Evolutionary conservation across 208 protist species (phyloP).

Genomic region (Acanthamoeba castellanii): DNA sequence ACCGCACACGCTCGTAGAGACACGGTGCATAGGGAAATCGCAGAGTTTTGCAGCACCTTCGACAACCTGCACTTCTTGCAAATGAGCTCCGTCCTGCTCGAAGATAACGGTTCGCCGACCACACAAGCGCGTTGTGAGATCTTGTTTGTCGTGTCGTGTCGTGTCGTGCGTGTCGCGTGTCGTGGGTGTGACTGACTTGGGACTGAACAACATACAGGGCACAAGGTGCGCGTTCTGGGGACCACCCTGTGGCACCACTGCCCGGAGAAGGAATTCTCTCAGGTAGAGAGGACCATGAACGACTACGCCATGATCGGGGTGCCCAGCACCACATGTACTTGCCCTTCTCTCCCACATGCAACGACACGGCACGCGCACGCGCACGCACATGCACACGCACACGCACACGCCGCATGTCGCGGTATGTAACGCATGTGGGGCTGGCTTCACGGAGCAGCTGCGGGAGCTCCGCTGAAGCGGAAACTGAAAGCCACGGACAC

Average conservation of each 20-base stretch:
- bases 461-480: not conserved
- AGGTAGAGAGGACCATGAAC: not conserved
- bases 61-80: slow-evolving; percentile 59
- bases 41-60: slow-evolving; percentile 40
- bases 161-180: too few relatives aligned
- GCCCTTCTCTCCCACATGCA: not conserved
- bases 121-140: too few relatives aligned
- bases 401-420: not conserved
- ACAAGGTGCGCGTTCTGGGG: slow-evolving; percentile 47
- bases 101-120: not conserved
- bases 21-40: not conserved
- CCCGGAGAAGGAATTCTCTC: not conserved
- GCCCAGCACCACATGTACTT: not conserved
- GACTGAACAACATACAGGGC: not conserved
- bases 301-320: slow-evolving; percentile 17
- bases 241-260: slow-evolving; percentile 50
- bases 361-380: too few relatives aligned
- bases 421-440: not conserved
- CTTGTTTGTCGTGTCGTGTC: too few relatives aligned
- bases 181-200: not conserved
- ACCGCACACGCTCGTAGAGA: not conserved
- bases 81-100: not conserved
- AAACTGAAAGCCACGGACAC: not conserved
- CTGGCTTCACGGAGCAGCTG: not conserved
- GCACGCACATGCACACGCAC: not conserved